phyloP scores from a whole-genome alignment of 345 rosid species.

The Aquilaria yunnanensis region DNA sequence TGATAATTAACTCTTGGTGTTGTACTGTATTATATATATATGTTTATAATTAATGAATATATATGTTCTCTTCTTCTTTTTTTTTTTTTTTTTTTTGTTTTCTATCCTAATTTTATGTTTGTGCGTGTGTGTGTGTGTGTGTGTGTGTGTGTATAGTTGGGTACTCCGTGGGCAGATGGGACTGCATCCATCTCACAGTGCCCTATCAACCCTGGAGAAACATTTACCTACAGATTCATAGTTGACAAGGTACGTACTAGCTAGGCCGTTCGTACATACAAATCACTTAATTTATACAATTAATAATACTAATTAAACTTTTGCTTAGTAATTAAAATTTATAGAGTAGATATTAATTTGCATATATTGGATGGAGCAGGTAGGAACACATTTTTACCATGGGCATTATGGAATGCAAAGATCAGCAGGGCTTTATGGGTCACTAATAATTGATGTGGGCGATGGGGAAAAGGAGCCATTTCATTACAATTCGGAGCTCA shows the following conservation, averaged over 20 bases:
- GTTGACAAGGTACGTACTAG: conserved; percentile 48
- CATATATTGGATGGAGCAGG: conserved; percentile 25
- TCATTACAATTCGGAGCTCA: conserved; percentile 59
- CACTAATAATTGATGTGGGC: conserved; percentile 48
- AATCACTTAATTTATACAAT: too few relatives aligned
- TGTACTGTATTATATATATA: background rate
- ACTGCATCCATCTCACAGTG: conserved; percentile 81
- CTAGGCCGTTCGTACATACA: too few relatives aligned
- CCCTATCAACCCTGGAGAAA: conserved; percentile 68
- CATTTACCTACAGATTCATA: conserved; percentile 63
- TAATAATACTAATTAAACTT: too few relatives aligned
- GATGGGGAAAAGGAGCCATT: conserved; percentile 52
- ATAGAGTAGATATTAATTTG: too few relatives aligned
- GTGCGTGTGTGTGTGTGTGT: too few relatives aligned
- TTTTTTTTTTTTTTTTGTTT: background rate
- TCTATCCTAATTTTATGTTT: background rate
- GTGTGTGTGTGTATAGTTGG: conserved; percentile 26
- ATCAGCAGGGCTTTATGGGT: conserved; percentile 69
- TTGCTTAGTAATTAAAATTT: too few relatives aligned
- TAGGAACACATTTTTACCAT: conserved; percentile 82
- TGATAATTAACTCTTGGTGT: too few relatives aligned
- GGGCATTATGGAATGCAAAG: conserved; percentile 93
- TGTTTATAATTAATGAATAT: background rate
- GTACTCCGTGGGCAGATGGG: conserved; percentile 93
- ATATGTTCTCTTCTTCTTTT: background rate